Base-by-base conservation (phyloP, 441 rosid genomes). In the Euphorbia corollata region DNA sequence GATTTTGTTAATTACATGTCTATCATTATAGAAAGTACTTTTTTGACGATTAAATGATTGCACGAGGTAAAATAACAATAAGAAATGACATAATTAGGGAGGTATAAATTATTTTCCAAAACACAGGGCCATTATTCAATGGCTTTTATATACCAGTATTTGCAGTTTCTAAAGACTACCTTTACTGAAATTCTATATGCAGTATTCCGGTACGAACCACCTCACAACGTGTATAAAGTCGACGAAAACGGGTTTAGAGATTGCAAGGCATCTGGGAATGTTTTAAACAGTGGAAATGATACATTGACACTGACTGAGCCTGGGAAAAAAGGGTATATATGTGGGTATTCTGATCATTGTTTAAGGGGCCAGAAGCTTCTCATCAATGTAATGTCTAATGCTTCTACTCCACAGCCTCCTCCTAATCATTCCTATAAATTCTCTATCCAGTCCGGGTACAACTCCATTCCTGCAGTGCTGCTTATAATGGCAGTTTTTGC, bases 301-400 rank as follows among this genome's bases (percentile, higher is more conserved):
- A 54, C 16, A 22, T 64, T 85, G 39, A 23, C 58, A 11, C 78
- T 81, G 3, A 0, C 0, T 3, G 6, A 24, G 3, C 36, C 76
- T 2, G 83, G 84, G 15, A 71, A 67, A 13, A 80, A 83, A 62
- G 73, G 87, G 83, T 85, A 78, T 74, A 74, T 85, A 38, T 81
- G 84, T 9, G 80, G 86, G 1, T 5, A 9, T 2, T 36, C 19
- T 1, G 16, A 34, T 5, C 87, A 83, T 57, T 78, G 87, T 0
- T 6, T 3, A 0, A 11, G 3, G 9, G 75, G 81, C 56, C 71
- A 67, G 69, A 85, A 83, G 79, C 68, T 81, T 0, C 67, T 36
- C 19, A 74, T 81, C 23, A 55, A 34, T 0, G 82, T 81, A 0
- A 18, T 45, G 0, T 15, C 50, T 8, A 11, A 5, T 0, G 64